Base-by-base conservation (phyloP, 2,329 filamentous ascomycete genomes). In the Trichoderma endophyticum region DNA sequence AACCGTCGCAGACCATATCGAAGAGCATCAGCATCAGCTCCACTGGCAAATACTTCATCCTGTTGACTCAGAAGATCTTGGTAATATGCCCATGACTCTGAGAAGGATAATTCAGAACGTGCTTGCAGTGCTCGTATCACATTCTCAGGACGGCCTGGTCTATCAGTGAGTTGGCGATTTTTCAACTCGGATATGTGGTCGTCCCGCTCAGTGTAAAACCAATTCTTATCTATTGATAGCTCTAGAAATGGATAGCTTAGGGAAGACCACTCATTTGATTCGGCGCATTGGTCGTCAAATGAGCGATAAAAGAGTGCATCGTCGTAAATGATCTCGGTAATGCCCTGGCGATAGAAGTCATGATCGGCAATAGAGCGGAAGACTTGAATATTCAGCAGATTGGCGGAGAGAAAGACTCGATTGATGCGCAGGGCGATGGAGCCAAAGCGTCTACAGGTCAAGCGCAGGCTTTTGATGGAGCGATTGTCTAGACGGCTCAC, bases 1-100 rank as follows among this genome's bases (percentile, higher is more conserved):
- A 85, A 83, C 4, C 74, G 77, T 12, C 74, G 56, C 3, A 84
- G 32, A 3, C 77, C 81, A 56, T 80, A 78, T 15, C 76, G 65
- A 2, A 85, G 77, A 6, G 43, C 43, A 9, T 51, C 7, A 12
- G n/a, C n/a, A 51, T 51, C 43, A 51, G 43, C 43, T 21, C n/a
- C 43, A 21, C 8, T 51, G 43, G 43, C 43, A 51, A 51, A 9
- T 51, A 51, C n/a, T 51, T 51, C 43, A 51, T 51, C 43, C 15
- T 51, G 43, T 21, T 51, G 43, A 6, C 43, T 4, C n/a, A 51
- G n/a, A 9, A 51, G 43, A 51, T 18, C n/a, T 51, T 51, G 43
- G 7, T 51, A 51, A 51, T 51, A 2, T 21, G 1, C 12, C 43
- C 43, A 51, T 21, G 43, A 51, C n/a, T 51, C 43, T 51, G 3